A percentile compares a stretch with the other conserved stretches of the same genome.
Evolutionary conservation across 2,329 filamentous ascomycete genomes (phyloP).

Genomic region (Cercospora sp.): DNA sequence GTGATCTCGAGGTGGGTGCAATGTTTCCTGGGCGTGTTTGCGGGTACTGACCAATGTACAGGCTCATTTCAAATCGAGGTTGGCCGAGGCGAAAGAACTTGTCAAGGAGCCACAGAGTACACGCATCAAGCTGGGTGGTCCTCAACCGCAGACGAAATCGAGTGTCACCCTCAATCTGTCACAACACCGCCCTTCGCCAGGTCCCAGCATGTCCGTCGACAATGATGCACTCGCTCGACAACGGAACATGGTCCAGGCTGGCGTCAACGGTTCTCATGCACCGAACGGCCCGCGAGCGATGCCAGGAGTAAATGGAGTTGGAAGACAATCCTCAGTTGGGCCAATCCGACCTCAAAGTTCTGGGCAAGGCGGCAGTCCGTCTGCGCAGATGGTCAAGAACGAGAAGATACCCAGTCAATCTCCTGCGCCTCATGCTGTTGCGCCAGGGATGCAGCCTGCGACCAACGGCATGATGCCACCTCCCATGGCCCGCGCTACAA

Average conservation of each 20-base stretch:
- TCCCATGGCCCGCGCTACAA: slow-evolving; percentile 32
- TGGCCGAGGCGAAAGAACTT: slow-evolving; percentile 69
- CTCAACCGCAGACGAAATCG: slow-evolving; percentile 42
- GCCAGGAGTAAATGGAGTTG: slow-evolving; percentile 32
- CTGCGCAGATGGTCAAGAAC: slow-evolving; percentile 43
- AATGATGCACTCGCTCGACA: slow-evolving; percentile 56
- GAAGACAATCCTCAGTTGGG: slow-evolving; percentile 36
- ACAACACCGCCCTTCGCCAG: slow-evolving; percentile 40
- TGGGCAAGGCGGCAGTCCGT: slow-evolving; percentile 40
- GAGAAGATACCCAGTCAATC: slow-evolving; percentile 43
- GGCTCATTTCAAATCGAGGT: slow-evolving; percentile 66
- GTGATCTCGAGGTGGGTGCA: slow-evolving; percentile 69
- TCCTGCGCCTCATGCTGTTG: slow-evolving; percentile 41
- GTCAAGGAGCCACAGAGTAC: slow-evolving; percentile 72
- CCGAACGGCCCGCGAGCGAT: slow-evolving; percentile 35
- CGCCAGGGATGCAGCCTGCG: slow-evolving; percentile 27
- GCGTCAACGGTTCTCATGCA: slow-evolving; percentile 44
- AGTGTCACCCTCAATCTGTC: slow-evolving; percentile 43
- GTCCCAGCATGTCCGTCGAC: slow-evolving; percentile 55
- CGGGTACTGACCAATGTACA: slow-evolving; percentile 40
- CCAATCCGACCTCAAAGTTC: slow-evolving; percentile 41
- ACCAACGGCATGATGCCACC: slow-evolving; percentile 39
- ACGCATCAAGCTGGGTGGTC: slow-evolving; percentile 70
- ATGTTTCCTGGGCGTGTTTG: neutral
- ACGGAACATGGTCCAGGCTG: slow-evolving; percentile 53